Percentiles rank a stretch among this genome's conserved stretches.
phyloP scores from a whole-genome alignment of 2,329 filamentous ascomycete genomes.

The Venturia aucupariae region DNA sequence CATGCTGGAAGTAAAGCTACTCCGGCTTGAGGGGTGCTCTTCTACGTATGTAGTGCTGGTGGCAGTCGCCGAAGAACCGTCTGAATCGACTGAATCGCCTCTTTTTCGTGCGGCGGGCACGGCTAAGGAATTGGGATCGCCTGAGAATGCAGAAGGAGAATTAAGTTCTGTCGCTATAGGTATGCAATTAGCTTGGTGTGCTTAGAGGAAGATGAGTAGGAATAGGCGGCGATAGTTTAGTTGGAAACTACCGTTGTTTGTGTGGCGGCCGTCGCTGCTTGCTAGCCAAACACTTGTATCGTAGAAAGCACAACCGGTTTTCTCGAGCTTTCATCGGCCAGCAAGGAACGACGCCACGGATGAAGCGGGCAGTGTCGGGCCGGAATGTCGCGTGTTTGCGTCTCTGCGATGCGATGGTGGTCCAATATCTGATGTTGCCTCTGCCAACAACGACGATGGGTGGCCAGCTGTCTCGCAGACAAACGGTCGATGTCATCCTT shows the following conservation, averaged over 20 bases:
- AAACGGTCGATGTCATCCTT: too few relatives aligned
- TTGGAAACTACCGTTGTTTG: neutral
- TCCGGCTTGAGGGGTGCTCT: neutral
- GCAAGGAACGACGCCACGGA: too few relatives aligned
- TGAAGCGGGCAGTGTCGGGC: neutral
- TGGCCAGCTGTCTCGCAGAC: too few relatives aligned
- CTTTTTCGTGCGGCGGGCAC: conserved; percentile 55
- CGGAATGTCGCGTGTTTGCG: neutral
- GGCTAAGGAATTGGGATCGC: conserved; percentile 11
- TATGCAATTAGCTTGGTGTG: neutral
- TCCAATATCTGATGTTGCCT: neutral
- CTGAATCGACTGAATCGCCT: conserved; percentile 52
- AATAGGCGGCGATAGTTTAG: neutral
- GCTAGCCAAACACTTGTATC: neutral
- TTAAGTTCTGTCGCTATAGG: conserved; percentile 8
- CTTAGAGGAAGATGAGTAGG: neutral
- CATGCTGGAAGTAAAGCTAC: conserved; percentile 16
- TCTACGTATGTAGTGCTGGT: conserved; percentile 13
- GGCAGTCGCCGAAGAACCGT: neutral
- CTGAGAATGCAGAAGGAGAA: conserved; percentile 13
- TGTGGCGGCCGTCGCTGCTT: neutral
- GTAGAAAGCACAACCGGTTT: neutral
- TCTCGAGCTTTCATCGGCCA: too few relatives aligned
- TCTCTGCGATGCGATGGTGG: neutral
- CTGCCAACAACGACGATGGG: neutral